Conservation (phyloP, 768 basidiomycete genomes). For the Boletus pseudo-olivaceus region DNA sequence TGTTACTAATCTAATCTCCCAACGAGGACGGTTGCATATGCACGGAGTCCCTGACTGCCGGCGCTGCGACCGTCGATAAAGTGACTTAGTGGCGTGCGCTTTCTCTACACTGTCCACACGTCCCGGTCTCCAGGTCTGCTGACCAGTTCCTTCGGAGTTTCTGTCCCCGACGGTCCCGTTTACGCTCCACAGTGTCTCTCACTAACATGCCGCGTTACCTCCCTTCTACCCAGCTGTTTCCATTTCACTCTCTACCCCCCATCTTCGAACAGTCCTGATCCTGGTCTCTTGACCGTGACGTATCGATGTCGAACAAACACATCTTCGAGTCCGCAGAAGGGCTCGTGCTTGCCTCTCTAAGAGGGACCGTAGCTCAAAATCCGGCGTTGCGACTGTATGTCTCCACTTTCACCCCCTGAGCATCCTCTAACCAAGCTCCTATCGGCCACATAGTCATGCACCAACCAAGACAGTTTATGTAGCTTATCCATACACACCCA, state of each 20-base stretch:
- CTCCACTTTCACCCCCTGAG: neutral
- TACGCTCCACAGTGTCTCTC: neutral
- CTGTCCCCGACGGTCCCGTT: neutral
- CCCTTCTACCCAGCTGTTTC: neutral
- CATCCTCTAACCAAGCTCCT: neutral
- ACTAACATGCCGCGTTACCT: no score
- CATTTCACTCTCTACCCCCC: neutral
- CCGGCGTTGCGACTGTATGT: conserved; percentile 39
- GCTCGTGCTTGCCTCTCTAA: conserved; percentile 41
- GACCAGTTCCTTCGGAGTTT: neutral
- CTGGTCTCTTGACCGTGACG: neutral
- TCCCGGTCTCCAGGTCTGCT: no score
- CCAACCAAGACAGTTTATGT: conserved; percentile 37
- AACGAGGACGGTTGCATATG: no score
- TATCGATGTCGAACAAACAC: neutral
- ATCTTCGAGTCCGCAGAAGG: conserved; percentile 32
- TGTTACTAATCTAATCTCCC: no score
- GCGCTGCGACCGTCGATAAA: no score
- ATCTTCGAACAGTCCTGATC: no score
- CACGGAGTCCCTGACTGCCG: no score
- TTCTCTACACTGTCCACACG: no score
- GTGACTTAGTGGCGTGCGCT: no score
- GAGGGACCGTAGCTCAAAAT: conserved; percentile 41
- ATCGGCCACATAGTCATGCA: conserved; percentile 28
- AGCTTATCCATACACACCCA: conserved; percentile 14